These are phyloP conservation scores for Neurospora africana DNA, from an alignment of 495 filamentous ascomycete species.

Conservation along the genomic window DNA sequence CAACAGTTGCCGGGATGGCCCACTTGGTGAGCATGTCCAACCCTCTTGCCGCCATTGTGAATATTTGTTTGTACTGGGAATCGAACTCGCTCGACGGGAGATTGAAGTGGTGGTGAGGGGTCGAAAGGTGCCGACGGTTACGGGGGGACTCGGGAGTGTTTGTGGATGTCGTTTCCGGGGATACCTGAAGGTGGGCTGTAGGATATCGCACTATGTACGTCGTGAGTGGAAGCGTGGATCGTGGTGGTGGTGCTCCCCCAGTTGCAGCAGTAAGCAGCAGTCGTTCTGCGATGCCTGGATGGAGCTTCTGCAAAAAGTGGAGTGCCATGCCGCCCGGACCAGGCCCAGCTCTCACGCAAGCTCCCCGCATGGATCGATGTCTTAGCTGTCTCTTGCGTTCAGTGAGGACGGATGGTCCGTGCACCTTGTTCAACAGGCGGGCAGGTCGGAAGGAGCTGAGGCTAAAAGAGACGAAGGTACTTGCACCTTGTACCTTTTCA, in stretches of 20 bases:
- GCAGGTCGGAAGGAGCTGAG: slow-evolving; percentile 1
- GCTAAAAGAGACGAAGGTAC: slow-evolving; percentile 6
- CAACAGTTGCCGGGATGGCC: slow-evolving; percentile 61
- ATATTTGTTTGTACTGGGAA: slow-evolving; percentile 14
- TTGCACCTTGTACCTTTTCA: neutral
- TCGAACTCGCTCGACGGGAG: neutral
- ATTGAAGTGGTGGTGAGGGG: neutral
- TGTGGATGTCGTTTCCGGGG: slow-evolving; percentile 3
- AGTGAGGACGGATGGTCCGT: neutral
- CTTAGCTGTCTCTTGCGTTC: neutral
- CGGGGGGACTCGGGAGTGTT: neutral
- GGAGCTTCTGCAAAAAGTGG: neutral
- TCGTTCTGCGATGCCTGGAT: neutral
- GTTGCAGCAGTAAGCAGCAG: neutral
- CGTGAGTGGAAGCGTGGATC: neutral
- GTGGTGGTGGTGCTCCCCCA: neutral
- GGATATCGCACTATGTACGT: neutral
- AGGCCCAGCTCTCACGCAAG: neutral
- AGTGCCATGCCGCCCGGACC: neutral
- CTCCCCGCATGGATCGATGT: neutral
- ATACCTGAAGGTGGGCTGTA: neutral
- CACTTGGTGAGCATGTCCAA: slow-evolving; percentile 56
- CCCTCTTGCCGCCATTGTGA: slow-evolving; percentile 42
- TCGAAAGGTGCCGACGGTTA: neutral
- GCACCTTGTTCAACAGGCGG: neutral